Evolutionary conservation across 768 basidiomycete species (phyloP).

Genomic region (Lactarius pseudohatsudake): DNA sequence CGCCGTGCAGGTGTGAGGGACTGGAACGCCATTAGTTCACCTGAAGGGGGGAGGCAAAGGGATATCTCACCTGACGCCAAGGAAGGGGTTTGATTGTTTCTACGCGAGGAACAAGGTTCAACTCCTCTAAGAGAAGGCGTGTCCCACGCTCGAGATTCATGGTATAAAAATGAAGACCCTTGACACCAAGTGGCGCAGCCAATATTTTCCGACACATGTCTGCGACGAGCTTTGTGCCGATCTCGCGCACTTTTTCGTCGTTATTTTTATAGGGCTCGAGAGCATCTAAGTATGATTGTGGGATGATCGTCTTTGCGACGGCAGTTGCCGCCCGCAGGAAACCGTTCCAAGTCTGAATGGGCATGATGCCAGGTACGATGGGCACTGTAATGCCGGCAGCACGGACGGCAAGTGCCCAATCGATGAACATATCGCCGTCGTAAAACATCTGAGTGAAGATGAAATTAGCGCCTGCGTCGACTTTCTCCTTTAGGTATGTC

Average conservation of each 20-base stretch:
- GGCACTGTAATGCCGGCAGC: conserved; percentile 86
- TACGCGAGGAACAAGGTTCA: conserved; percentile 81
- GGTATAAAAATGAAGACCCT: conserved; percentile 93
- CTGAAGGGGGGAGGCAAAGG: conserved; percentile 15
- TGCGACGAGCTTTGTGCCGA: conserved; percentile 93
- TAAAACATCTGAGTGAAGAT: conserved; percentile 99
- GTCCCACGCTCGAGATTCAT: conserved; percentile 97
- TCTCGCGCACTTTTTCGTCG: conserved; percentile 88
- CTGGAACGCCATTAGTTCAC: conserved; percentile 40
- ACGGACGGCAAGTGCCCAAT: conserved; percentile 83
- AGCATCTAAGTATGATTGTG: conserved; percentile 68
- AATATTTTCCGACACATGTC: conserved; percentile 92
- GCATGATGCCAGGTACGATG: conserved; percentile 91
- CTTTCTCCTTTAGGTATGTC: conserved; percentile 83
- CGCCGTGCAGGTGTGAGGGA: conserved; percentile 91
- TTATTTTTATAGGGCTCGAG: conserved; percentile 88
- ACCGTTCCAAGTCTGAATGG: conserved; percentile 95
- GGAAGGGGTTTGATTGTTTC: conserved; percentile 95
- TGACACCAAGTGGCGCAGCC: conserved; percentile 74
- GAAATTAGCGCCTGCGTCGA: conserved; percentile 86
- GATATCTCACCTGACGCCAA: conserved; percentile 80
- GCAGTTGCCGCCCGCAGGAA: conserved; percentile 76
- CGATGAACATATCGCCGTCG: conserved; percentile 86
- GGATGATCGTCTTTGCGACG: conserved; percentile 77
- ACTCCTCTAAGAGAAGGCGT: conserved; percentile 90